Evolutionary conservation across 1,139 yeast genomes (phyloP), one percentile per base, ranked within the genome.

Genomic region (Candida tropicalis): DNA sequence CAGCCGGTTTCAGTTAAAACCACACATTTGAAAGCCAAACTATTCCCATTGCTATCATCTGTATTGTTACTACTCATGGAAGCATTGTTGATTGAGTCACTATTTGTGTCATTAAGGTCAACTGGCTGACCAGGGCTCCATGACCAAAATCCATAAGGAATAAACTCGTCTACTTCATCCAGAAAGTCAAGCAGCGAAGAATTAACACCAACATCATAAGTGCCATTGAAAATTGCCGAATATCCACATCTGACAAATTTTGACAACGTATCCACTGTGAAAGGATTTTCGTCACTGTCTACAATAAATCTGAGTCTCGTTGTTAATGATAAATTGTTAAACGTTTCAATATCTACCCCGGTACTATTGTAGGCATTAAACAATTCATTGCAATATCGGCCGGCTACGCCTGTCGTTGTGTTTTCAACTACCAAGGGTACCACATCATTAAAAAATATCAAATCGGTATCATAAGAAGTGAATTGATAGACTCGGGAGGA

Each of bases 41-140:
- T 39, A 2, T 38, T 36, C 15, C 39, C 59, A 26, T 48, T 70
- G 54, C 45, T 28, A 24, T 23, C 22, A 3, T 13, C 20, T 18
- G 45, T 13, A 13, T 6, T 26, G 20, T 34, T 35, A 5, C 4
- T 40, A 3, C 42, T 22, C 3, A 17, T 4, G 8, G 22, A 1
- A 29, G n/a, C 5, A 20, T 10, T 5, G 29, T 26, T 16, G 27
- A 35, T 11, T 28, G 25, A 4, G 4, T 27, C 15, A 16, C 6
- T 7, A 27, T 7, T 28, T n/a, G 22, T 28, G 38, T 37, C 15
- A 12, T 39, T 23, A 15, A 31, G 29, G 7, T 34, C 26, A 10
- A 31, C 26, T 11, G 91, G 93, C 53, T 84, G 79, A 5, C 71
- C 69, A 1, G 70, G 64, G 1, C 73, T 75, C 95, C 95, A 87